A percentile compares a stretch with the other conserved stretches of the same genome.
Conservation (phyloP, 495 filamentous ascomycete species). For the Hypoxylon fuscum region DNA sequence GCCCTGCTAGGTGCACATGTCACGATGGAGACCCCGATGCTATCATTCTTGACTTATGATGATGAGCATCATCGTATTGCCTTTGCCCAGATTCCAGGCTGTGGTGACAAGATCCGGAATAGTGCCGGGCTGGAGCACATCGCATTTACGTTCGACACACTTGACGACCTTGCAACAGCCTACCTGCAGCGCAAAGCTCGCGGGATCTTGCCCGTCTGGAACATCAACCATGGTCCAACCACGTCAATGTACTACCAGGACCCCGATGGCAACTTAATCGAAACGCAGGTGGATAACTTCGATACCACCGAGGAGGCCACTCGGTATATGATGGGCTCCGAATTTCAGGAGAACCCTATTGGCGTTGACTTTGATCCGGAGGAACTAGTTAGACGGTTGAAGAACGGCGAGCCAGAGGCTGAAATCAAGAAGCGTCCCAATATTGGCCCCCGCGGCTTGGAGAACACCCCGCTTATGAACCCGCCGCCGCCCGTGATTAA, state of each 20-base stretch:
- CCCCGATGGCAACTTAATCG: slow-evolving; percentile 58
- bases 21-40: slow-evolving; percentile 15
- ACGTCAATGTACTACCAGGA: slow-evolving; percentile 58
- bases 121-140: slow-evolving; percentile 52
- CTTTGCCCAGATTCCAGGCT: slow-evolving; percentile 41
- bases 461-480: slow-evolving; percentile 16
- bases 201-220: slow-evolving; percentile 52
- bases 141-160: slow-evolving; percentile 48
- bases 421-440: slow-evolving; percentile 45
- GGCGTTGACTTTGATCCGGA: slow-evolving; percentile 52
- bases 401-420: slow-evolving; percentile 44
- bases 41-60: slow-evolving; percentile 56
- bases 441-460: slow-evolving; percentile 37
- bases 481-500: slow-evolving; percentile 23
- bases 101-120: slow-evolving; percentile 19
- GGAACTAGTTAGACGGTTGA: slow-evolving; percentile 45
- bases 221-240: slow-evolving; percentile 56
- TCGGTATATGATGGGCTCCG: slow-evolving; percentile 42
- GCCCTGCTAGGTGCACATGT: slow-evolving; percentile 45
- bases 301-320: slow-evolving; percentile 49
- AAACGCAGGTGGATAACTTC: slow-evolving; percentile 58
- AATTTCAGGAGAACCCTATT: slow-evolving; percentile 45
- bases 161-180: slow-evolving; percentile 44
- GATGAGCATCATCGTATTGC: slow-evolving; percentile 60
- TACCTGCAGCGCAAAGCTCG: slow-evolving; percentile 46